A percentile compares a stretch with the other conserved stretches of the same genome.
Conservation (phyloP, 805 yeast genomes). For the Wickerhamia fluorescens region DNA sequence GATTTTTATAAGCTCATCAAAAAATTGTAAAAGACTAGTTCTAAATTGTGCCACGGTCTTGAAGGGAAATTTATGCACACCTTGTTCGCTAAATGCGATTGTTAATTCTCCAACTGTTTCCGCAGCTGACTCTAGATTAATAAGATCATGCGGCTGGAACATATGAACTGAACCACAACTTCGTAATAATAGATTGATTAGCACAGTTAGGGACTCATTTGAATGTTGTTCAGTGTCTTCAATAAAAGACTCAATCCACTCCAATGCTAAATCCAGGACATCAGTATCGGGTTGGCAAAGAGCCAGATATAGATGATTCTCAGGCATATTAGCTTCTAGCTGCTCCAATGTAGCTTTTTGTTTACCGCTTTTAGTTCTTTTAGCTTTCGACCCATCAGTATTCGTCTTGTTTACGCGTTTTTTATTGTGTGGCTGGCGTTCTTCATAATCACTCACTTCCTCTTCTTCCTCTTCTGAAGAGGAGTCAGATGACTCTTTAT, state of each 20-base stretch:
- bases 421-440: constrained; percentile 4
- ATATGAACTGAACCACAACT: constrained; percentile 65
- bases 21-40: constrained; percentile 47
- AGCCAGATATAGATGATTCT: constrained; percentile 23
- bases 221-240: constrained; percentile 12
- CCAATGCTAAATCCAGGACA: constrained; percentile 28
- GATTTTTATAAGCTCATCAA: constrained; percentile 41
- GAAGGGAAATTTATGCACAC: constrained; percentile 64
- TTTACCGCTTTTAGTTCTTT: constrained; percentile 2
- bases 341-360: too few relatives aligned
- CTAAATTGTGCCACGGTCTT: constrained; percentile 9
- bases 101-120: constrained; percentile 73
- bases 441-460: constrained; percentile 9
- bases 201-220: constrained; percentile 46
- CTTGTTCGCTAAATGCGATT: constrained; percentile 51
- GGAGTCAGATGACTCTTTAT: too few relatives aligned
- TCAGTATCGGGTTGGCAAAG: constrained; percentile 25
- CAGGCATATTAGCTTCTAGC: constrained; percentile 18
- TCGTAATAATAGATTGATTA: constrained; percentile 64
- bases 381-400: neutral
- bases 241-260: constrained; percentile 29
- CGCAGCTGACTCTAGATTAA: constrained; percentile 58
- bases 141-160: constrained; percentile 70
- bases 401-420: constrained; percentile 1
- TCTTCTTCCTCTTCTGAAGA: constrained; percentile 9